Conservation (phyloP, 331 rosid species). For the Stylosanthes scabra region DNA sequence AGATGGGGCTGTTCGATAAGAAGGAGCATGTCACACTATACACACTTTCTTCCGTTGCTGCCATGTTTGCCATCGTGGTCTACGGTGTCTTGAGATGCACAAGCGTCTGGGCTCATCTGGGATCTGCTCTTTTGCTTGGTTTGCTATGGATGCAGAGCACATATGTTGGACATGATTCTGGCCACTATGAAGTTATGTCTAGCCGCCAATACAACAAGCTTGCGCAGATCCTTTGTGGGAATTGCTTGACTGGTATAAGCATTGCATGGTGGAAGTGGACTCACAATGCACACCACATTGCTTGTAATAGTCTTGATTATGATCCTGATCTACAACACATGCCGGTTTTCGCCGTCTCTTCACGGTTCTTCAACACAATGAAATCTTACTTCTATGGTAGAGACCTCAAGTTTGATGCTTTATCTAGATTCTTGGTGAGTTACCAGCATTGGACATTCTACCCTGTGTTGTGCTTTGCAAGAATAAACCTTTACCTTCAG, state of each 20-base stretch:
- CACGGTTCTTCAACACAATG: slow-evolving; percentile 55
- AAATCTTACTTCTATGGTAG: slow-evolving; percentile 72
- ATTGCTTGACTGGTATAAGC: slow-evolving; percentile 84
- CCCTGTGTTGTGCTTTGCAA: slow-evolving; percentile 70
- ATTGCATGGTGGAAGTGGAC: slow-evolving; percentile 99
- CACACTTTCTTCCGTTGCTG: slow-evolving; percentile 41
- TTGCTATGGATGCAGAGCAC: slow-evolving; percentile 84
- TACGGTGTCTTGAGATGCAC: slow-evolving; percentile 40
- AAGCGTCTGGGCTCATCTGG: slow-evolving; percentile 53
- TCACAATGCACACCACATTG: slow-evolving; percentile 83
- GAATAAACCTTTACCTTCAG: slow-evolving; percentile 71
- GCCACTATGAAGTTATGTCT: slow-evolving; percentile 74
- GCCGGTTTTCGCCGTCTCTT: slow-evolving; percentile 79
- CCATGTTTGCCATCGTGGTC: slow-evolving; percentile 44
- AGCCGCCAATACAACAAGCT: slow-evolving; percentile 53
- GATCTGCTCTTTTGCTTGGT: slow-evolving; percentile 62
- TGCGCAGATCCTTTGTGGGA: slow-evolving; percentile 71
- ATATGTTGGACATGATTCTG: slow-evolving; percentile 89
- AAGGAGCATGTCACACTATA: slow-evolving; percentile 47
- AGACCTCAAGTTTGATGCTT: slow-evolving; percentile 58
- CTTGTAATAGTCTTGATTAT: slow-evolving; percentile 82
- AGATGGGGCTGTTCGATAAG: slow-evolving; percentile 50
- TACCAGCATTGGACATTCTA: slow-evolving; percentile 80
- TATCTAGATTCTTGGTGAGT: slow-evolving; percentile 73
- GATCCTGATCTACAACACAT: slow-evolving; percentile 92